A percentile compares a stretch with the other conserved stretches of the same genome.
These are phyloP conservation scores for Anastatica hierochuntica DNA, from an alignment of 345 rosid genomes.

Conservation along the genomic window DNA sequence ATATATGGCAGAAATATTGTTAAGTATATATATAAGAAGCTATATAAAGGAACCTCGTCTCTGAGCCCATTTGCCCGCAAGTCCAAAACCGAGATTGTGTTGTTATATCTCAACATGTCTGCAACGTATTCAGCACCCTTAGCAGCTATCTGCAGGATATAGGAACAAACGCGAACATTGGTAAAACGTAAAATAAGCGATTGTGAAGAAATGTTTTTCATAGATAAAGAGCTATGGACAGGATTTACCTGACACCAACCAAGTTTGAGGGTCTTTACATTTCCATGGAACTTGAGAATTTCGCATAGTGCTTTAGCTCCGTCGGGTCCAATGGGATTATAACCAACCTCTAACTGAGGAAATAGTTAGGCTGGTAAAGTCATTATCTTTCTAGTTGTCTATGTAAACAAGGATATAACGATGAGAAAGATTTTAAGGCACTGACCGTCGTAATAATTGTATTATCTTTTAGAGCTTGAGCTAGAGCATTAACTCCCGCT, in stretches of 20 bases:
- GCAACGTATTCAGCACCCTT: slow-evolving; percentile 79
- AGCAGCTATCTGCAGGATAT: slow-evolving; percentile 63
- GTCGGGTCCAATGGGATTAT: slow-evolving; percentile 86
- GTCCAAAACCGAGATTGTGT: slow-evolving; percentile 67
- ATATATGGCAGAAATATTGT: not conserved
- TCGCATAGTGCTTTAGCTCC: slow-evolving; percentile 80
- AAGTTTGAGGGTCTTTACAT: slow-evolving; percentile 72
- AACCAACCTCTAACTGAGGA: slow-evolving; percentile 77
- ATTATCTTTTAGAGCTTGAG: slow-evolving; percentile 74
- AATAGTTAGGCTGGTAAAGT: not conserved
- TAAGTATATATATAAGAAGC: not conserved
- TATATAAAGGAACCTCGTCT: slow-evolving; percentile 55
- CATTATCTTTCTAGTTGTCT: slow-evolving; percentile 10
- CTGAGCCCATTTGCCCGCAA: slow-evolving; percentile 89
- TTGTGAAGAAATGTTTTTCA: not conserved
- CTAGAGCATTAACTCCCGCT: slow-evolving; percentile 61
- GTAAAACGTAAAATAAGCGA: slow-evolving; percentile 6
- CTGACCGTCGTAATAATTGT: slow-evolving; percentile 58
- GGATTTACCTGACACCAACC: slow-evolving; percentile 92
- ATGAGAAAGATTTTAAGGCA: slow-evolving; percentile 8
- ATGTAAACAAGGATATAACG: slow-evolving; percentile 4
- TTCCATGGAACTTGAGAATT: slow-evolving; percentile 90
- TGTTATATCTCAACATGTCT: slow-evolving; percentile 82
- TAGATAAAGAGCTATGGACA: not conserved
- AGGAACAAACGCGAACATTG: not conserved